A percentile compares a stretch with the other conserved stretches of the same genome.
Conservation (phyloP, 2,329 filamentous ascomycete species). For the Colletotrichum paranaense region DNA sequence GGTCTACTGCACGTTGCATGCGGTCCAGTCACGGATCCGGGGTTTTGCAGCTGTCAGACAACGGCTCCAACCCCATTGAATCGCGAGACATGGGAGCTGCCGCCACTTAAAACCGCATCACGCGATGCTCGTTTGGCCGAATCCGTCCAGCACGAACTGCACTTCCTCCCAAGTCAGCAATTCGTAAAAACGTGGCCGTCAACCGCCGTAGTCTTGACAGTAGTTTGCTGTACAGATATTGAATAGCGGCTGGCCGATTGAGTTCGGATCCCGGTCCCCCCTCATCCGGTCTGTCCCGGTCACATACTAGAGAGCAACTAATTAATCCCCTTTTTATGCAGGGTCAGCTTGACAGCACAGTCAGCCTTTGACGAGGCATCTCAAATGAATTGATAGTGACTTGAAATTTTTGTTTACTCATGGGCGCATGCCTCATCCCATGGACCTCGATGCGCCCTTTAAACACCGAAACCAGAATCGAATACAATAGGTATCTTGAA, state of each 20-base stretch:
- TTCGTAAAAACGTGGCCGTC: background rate
- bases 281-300: constrained; percentile 1
- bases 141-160: background rate
- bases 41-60: background rate
- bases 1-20: background rate
- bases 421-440: background rate
- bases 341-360: background rate
- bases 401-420: background rate
- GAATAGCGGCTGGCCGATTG: background rate
- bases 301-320: background rate
- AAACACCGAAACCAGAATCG: background rate
- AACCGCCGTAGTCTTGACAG: too few relatives aligned
- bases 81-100: constrained; percentile 7
- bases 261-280: background rate
- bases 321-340: background rate
- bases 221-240: too few relatives aligned
- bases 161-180: background rate
- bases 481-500: constrained; percentile 1
- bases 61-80: background rate
- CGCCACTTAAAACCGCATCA: background rate
- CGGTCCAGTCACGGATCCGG: background rate
- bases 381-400: background rate
- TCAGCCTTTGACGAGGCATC: background rate
- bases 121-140: background rate
- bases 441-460: background rate